A percentile compares a stretch with the other conserved stretches of the same genome.
These are phyloP conservation scores for Hericium erinaceus DNA, from an alignment of 768 basidiomycete genomes.

Conservation along the genomic window DNA sequence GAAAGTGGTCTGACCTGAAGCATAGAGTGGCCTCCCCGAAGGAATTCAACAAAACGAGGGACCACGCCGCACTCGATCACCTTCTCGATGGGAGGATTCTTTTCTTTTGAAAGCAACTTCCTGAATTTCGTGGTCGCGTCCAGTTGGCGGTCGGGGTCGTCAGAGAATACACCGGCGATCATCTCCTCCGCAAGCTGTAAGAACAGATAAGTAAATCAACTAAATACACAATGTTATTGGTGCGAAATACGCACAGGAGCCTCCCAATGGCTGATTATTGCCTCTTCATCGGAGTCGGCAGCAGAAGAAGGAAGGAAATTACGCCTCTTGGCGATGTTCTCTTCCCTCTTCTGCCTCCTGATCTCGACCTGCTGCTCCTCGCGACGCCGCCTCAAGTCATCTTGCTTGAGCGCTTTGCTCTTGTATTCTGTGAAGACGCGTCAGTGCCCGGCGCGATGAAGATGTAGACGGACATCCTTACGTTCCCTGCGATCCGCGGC, in stretches of 20 bases:
- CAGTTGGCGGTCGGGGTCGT: slow-evolving; percentile 84
- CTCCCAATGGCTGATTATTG: slow-evolving; percentile 61
- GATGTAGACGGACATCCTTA: slow-evolving; percentile 1
- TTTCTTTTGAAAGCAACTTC: slow-evolving; percentile 97
- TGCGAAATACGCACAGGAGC: slow-evolving; percentile 47
- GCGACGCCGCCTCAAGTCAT: slow-evolving; percentile 90
- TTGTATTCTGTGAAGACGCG: slow-evolving; percentile 64
- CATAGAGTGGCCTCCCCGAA: slow-evolving; percentile 73
- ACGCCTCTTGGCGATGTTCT: slow-evolving; percentile 95
- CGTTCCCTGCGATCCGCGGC: slow-evolving; percentile 13
- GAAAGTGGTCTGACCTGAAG: slow-evolving; percentile 49
- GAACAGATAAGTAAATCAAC: slow-evolving; percentile 1
- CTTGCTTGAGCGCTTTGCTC: slow-evolving; percentile 82
- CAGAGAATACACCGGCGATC: slow-evolving; percentile 88
- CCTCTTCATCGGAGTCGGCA: slow-evolving; percentile 89
- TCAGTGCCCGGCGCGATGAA: slow-evolving; percentile 21
- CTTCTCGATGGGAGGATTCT: slow-evolving; percentile 97
- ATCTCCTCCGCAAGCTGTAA: slow-evolving; percentile 78
- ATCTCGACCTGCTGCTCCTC: slow-evolving; percentile 99
- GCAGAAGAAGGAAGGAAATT: slow-evolving; percentile 75
- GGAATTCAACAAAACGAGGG: slow-evolving; percentile 93
- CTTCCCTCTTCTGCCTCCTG: slow-evolving; percentile 95
- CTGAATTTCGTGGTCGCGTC: slow-evolving; percentile 98
- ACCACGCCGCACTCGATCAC: slow-evolving; percentile 98
- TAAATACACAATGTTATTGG: too few relatives aligned